Evolutionary conservation across 208 protist species (phyloP).

Genomic region (Wallacemonas collosoma): DNA sequence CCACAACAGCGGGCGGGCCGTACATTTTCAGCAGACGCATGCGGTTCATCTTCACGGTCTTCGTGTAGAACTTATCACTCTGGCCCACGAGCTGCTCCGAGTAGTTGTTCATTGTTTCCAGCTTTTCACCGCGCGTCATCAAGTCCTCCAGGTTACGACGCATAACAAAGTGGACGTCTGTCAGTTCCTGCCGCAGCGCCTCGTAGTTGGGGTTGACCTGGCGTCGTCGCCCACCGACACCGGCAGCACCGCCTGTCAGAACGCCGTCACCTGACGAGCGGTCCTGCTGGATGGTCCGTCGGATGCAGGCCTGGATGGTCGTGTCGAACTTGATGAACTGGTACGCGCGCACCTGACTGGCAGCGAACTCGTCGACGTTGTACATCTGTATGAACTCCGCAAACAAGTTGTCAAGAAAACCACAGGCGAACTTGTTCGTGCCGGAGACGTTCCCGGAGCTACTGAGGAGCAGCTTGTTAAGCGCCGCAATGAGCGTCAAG

Average conservation of each 20-base stretch:
- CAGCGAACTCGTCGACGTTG: constrained; percentile 52
- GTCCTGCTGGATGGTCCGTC: constrained; percentile 69
- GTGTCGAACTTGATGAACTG: constrained; percentile 92
- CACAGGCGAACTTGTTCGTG: constrained; percentile 82
- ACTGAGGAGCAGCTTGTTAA: constrained; percentile 90
- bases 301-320: constrained; percentile 74
- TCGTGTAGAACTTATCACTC: constrained; percentile 83
- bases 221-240: constrained; percentile 39
- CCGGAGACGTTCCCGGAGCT: constrained; percentile 64
- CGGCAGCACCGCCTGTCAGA: constrained; percentile 24
- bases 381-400: constrained; percentile 74
- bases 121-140: constrained; percentile 86
- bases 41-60: constrained; percentile 88
- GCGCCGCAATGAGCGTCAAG: constrained; percentile 83
- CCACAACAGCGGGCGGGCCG: constrained; percentile 72
- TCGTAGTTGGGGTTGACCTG: constrained; percentile 82
- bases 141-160: constrained; percentile 91
- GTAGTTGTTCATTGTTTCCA: constrained; percentile 91
- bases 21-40: constrained; percentile 88
- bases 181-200: constrained; percentile 78
- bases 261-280: constrained; percentile 49
- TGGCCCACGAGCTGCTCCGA: constrained; percentile 80
- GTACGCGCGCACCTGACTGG: constrained; percentile 63
- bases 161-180: constrained; percentile 91
- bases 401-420: constrained; percentile 81